Evolutionary conservation across 495 filamentous ascomycete species (phyloP).

Genomic region (Penicillium fimorum): DNA sequence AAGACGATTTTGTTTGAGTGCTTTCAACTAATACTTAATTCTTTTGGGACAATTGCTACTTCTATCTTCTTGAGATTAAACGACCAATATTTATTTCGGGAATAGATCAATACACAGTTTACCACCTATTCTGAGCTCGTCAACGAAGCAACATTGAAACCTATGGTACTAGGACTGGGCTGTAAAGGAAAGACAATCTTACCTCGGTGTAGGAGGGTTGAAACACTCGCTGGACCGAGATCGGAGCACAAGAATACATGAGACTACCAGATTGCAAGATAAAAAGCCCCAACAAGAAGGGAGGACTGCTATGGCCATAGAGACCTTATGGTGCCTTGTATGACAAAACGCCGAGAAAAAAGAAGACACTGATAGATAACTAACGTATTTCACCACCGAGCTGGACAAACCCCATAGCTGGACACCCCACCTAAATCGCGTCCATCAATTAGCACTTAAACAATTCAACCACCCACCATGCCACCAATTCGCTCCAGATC

Average conservation of each 20-base stretch:
- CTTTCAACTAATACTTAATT: conserved; percentile 15
- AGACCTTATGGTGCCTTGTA: neutral
- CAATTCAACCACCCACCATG: no score
- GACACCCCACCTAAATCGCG: no score
- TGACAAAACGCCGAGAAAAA: neutral
- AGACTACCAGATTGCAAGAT: no score
- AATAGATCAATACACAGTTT: neutral
- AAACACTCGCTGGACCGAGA: no score
- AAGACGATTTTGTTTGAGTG: neutral
- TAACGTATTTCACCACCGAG: no score
- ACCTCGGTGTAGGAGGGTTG: no score
- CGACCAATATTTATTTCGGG: neutral
- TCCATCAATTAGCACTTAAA: no score
- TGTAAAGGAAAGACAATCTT: neutral
- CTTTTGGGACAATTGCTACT: neutral
- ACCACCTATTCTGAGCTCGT: neutral
- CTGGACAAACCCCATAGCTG: no score
- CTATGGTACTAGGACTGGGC: neutral
- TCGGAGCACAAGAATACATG: no score
- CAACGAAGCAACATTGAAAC: neutral
- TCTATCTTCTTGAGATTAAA: neutral
- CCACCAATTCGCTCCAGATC: no score
- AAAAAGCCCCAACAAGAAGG: no score
- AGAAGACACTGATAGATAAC: neutral
- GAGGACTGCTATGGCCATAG: neutral